phyloP scores from a whole-genome alignment of 2,329 filamentous ascomycete genomes.

The Sporothrix dimorphospora region DNA sequence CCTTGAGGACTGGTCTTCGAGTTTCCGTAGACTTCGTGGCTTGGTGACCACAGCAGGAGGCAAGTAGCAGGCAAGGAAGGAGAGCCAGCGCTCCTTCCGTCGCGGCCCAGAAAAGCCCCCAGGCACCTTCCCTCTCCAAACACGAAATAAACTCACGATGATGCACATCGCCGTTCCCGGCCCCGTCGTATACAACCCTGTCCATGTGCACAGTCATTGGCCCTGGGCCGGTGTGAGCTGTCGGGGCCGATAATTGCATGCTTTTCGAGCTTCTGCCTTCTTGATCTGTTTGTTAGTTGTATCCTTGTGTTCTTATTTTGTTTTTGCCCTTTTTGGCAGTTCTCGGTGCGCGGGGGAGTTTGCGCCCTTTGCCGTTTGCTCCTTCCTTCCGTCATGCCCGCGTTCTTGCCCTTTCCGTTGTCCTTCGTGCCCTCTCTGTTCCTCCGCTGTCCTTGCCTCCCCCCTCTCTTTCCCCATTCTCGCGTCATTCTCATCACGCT shows the following conservation, averaged over 20 bases:
- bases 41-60: not conserved
- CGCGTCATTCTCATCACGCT: constrained; percentile 4
- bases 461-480: not conserved
- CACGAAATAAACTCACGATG: constrained; percentile 12
- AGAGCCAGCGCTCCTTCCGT: constrained; percentile 14
- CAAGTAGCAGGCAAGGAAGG: not conserved
- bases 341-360: not conserved
- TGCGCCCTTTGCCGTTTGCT: constrained; percentile 21
- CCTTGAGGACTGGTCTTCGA: not conserved
- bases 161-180: constrained; percentile 18
- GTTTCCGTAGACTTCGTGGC: not conserved
- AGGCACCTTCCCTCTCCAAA: not conserved
- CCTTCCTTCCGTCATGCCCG: constrained; percentile 17
- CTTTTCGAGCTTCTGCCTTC: not conserved
- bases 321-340: constrained; percentile 19
- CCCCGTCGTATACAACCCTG: constrained; percentile 16
- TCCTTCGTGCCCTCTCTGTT: constrained; percentile 18
- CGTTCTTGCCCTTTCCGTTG: not conserved
- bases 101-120: not conserved
- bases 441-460: not conserved
- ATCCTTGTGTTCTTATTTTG: not conserved
- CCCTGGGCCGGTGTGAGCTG: not conserved
- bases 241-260: not conserved
- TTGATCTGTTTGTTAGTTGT: not conserved
- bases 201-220: constrained; percentile 24